Conservation (phyloP, 345 rosid species). For the Eucalyptus cladocalyx region DNA sequence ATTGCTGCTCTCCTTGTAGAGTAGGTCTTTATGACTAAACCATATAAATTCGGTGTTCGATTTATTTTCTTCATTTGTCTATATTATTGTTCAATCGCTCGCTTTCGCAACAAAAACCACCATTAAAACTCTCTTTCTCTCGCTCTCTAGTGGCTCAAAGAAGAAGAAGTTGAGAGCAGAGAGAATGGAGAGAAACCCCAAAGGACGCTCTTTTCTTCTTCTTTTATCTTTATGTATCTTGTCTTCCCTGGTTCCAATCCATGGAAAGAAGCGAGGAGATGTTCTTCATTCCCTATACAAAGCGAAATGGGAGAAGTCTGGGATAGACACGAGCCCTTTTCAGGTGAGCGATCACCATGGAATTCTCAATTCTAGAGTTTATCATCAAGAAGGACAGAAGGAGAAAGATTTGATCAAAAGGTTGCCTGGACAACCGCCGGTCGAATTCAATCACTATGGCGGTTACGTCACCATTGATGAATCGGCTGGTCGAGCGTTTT, state of each 20-base stretch:
- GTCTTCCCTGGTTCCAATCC: not conserved
- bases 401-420: constrained; percentile 20
- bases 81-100: too few species aligned
- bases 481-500: not conserved
- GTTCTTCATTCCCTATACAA: constrained; percentile 11
- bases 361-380: not conserved
- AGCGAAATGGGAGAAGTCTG: constrained; percentile 5
- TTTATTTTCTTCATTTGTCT: too few species aligned
- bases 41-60: too few species aligned
- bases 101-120: too few species aligned
- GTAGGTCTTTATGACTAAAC: too few species aligned
- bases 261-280: constrained; percentile 1
- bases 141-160: not conserved
- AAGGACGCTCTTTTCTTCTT: not conserved
- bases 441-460: not conserved
- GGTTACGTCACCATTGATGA: not conserved
- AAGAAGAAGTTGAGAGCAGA: not conserved
- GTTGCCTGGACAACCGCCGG: not conserved
- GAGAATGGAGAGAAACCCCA: not conserved
- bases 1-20: too few species aligned
- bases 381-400: constrained; percentile 17
- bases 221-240: not conserved
- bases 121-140: not conserved
- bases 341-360: not conserved
- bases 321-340: constrained; percentile 3